phyloP scores from a whole-genome alignment of 1,284 basidiomycete species.

The Ustilago loliicola region DNA sequence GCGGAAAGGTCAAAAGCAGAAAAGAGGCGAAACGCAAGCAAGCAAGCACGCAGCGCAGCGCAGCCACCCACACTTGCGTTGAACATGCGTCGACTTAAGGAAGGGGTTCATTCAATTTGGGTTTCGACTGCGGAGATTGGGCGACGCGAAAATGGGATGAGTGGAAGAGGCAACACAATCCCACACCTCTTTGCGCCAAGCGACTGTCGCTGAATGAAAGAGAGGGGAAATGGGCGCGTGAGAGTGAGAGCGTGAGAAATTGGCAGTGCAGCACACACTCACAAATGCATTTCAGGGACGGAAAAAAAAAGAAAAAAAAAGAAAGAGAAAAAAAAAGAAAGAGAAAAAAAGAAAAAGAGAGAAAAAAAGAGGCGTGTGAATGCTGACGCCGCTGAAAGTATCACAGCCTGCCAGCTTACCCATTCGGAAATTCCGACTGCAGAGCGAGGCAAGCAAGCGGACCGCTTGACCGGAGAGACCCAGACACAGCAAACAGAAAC shows the following conservation, averaged over 20 bases:
- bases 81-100: constrained; percentile 14
- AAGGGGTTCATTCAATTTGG: neutral
- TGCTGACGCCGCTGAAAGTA: constrained; percentile 11
- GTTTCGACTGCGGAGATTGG: neutral
- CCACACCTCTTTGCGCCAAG: neutral
- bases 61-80: neutral
- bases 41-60: neutral
- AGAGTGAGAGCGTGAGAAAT: constrained; percentile 5
- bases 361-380: neutral
- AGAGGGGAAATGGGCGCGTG: neutral
- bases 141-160: neutral
- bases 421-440: neutral
- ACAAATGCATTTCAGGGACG: neutral
- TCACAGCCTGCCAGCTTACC: neutral
- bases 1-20: neutral
- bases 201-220: neutral
- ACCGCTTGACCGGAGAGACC: neutral
- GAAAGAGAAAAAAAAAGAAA: neutral
- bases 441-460: neutral
- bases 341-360: neutral
- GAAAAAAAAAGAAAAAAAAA: neutral
- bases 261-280: constrained; percentile 1
- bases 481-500: neutral
- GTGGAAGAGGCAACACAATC: neutral
- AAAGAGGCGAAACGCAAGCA: neutral